These are phyloP conservation scores for Galerina sulciceps DNA, from an alignment of 768 basidiomycete species.

Conservation along the genomic window DNA sequence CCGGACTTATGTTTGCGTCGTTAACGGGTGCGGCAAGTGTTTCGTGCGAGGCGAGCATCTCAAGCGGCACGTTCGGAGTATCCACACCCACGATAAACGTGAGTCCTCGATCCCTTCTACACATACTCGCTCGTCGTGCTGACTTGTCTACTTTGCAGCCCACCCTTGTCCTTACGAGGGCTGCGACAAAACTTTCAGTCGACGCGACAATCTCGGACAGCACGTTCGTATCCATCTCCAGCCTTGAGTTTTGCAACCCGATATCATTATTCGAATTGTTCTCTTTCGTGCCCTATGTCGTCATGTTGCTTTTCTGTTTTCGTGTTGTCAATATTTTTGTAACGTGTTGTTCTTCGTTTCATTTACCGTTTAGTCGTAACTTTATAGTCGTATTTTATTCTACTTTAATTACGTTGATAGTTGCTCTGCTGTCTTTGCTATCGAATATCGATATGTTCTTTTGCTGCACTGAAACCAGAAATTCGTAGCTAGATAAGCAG, in stretches of 20 bases:
- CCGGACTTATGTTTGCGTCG: conserved; percentile 67
- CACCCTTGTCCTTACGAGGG: conserved; percentile 64
- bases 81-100: conserved; percentile 89
- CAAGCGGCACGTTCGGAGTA: conserved; percentile 78
- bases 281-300: neutral
- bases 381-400: too few species aligned
- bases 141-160: conserved; percentile 33
- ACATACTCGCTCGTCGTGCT: neutral
- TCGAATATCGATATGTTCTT: too few species aligned
- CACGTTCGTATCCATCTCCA: conserved; percentile 68
- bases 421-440: too few species aligned
- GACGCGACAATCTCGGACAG: conserved; percentile 78
- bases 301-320: neutral
- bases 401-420: too few species aligned
- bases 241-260: conserved; percentile 12
- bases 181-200: conserved; percentile 74
- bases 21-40: conserved; percentile 76
- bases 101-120: conserved; percentile 32
- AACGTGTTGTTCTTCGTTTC: too few species aligned
- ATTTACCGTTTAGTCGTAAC: too few species aligned
- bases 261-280: neutral
- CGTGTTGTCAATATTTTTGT: too few species aligned
- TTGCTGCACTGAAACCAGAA: too few species aligned
- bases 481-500: too few species aligned
- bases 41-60: conserved; percentile 83